Conservation (phyloP, 495 filamentous ascomycete species). For the Neurospora sublineolata region DNA sequence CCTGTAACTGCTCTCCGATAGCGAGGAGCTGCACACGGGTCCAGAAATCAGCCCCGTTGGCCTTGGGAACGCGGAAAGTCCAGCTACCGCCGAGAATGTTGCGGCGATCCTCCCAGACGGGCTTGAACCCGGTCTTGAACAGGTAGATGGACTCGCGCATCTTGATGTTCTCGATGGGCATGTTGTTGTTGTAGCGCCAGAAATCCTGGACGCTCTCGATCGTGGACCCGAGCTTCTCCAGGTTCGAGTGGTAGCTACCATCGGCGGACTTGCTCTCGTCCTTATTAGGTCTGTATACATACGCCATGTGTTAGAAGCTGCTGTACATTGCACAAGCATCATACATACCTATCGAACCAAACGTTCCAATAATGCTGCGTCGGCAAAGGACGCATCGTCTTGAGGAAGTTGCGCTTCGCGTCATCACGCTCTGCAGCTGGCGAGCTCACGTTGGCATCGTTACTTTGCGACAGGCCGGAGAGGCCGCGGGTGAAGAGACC, state of each 20-base stretch:
- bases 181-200: conserved; percentile 86
- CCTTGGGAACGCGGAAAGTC: conserved; percentile 78
- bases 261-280: conserved; percentile 28
- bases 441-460: conserved; percentile 38
- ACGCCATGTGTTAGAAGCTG: not conserved
- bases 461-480: conserved; percentile 38
- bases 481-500: conserved; percentile 43
- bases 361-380: conserved; percentile 53
- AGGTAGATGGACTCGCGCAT: conserved; percentile 76
- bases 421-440: conserved; percentile 47
- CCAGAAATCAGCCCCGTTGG: conserved; percentile 61
- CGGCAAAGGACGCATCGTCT: conserved; percentile 46
- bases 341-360: conserved; percentile 41
- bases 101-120: conserved; percentile 82
- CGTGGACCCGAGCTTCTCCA: conserved; percentile 54
- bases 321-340: not conserved
- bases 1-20: conserved; percentile 74
- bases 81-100: conserved; percentile 73
- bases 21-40: conserved; percentile 68
- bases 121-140: conserved; percentile 76
- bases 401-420: conserved; percentile 48
- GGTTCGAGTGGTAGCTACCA: conserved; percentile 47
- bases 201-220: conserved; percentile 71
- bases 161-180: conserved; percentile 61
- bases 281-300: not conserved